Evolutionary conservation across 2,329 filamentous ascomycete species (phyloP).

Genomic region (Chaetomium sp.): DNA sequence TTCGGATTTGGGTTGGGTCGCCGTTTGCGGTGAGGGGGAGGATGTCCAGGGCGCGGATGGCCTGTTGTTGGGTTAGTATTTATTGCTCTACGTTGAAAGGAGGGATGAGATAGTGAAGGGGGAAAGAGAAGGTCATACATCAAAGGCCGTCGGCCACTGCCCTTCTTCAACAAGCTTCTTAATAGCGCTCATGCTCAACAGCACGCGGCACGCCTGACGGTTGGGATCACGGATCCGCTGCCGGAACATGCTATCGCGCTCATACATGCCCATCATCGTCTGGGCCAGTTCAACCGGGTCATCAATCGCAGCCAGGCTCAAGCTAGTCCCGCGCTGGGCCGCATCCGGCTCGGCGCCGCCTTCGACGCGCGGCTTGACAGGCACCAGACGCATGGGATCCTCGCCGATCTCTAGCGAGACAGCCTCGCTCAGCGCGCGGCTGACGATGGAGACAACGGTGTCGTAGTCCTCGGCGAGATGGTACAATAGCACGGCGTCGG

Average conservation of each 20-base stretch:
- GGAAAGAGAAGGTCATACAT: conserved; percentile 40
- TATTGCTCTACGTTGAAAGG: not conserved
- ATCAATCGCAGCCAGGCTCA: conserved; percentile 55
- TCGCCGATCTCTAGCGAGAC: conserved; percentile 81
- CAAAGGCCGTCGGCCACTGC: conserved; percentile 52
- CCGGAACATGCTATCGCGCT: conserved; percentile 55
- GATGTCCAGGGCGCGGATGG: conserved; percentile 67
- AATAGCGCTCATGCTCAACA: conserved; percentile 56
- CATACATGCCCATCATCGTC: conserved; percentile 59
- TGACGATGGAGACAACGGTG: conserved; percentile 84
- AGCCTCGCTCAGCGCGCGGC: conserved; percentile 82
- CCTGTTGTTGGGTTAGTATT: conserved; percentile 32
- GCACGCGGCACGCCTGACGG: conserved; percentile 48
- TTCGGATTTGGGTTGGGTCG: conserved; percentile 72
- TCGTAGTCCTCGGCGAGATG: conserved; percentile 95
- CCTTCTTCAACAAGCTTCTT: conserved; percentile 49
- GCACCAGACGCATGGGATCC: conserved; percentile 69
- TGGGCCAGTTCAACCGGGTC: conserved; percentile 53
- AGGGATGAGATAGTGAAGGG: not conserved
- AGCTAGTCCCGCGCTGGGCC: conserved; percentile 45
- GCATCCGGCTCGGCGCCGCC: conserved; percentile 28
- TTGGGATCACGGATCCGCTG: conserved; percentile 51
- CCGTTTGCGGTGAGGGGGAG: conserved; percentile 71
- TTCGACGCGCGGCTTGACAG: conserved; percentile 63
- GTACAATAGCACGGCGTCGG: conserved; percentile 89